Base-by-base conservation (phyloP, 768 basidiomycete genomes). In the Coprinopsis marcescibilis region DNA sequence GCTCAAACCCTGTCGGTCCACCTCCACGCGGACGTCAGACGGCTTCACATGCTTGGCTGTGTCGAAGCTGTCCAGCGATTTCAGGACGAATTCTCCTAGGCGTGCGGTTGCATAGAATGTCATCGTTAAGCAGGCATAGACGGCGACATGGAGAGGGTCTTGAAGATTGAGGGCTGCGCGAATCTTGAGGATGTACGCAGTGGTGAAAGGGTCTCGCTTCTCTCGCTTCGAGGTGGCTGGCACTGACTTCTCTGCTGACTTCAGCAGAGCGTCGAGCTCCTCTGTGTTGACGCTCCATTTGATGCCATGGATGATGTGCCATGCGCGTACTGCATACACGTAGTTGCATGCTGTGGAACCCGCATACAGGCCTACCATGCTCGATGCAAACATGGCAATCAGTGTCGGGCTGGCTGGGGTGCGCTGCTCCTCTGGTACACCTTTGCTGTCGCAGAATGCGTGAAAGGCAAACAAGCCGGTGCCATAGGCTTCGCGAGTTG, bases 221-320 rank as follows among this genome's bases (percentile, higher is more conserved):
- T 50, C 44, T 0, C 59, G 27, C 23, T 60, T 63, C 0, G 67
- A 65, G 0, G 61, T 34, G 0, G 56, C 20, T 0, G 71, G 73
- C 0, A 67, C 52, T 0, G 68, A 35, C 2, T 41, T 35, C 0
- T 57, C 54, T 1, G 68, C 67, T 0, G 57, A 69, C 15, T 52
- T 55, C 0, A 76, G 52, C 0, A 69, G 24, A 0, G 58, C 47
- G 0, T 67, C 57, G 11, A 69, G 25, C 19, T 65, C 55, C 0
- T 37, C 34, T 0, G 58, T 34, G 21, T 68, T 51, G 1, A 66
- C 45, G 1, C 13, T 36, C 67, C 68, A 75, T 0, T 20, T 34
- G 0, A 69, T 3, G 0, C 71, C 59, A 46, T 78, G 73, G 0
- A 76, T 40, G 1, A 67, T 56, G 51, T 78, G 73, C 75, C 75